These are phyloP conservation scores for Phytophthora sp. DNA, from an alignment of 352 stramenopile species.

Conservation along the genomic window DNA sequence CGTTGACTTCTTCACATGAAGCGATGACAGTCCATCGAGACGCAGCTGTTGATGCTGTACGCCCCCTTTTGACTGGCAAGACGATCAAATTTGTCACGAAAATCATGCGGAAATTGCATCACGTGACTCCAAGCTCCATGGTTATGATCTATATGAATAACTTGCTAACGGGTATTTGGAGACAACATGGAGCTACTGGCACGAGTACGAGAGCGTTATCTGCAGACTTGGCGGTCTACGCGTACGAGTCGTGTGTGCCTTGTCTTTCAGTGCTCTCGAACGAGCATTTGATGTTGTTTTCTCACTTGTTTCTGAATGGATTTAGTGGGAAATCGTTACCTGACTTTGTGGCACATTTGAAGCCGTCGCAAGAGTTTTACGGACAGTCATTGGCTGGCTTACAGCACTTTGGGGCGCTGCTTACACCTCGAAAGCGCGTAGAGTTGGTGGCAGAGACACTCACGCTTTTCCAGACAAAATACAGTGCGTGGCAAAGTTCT, in stretches of 20 bases:
- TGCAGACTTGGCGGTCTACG: slow-evolving; percentile 59
- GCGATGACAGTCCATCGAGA: slow-evolving; percentile 29
- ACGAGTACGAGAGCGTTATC: slow-evolving; percentile 20
- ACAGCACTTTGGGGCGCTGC: slow-evolving; percentile 42
- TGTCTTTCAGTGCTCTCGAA: slow-evolving; percentile 69
- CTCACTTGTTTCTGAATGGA: slow-evolving; percentile 51
- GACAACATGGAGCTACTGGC: slow-evolving; percentile 34
- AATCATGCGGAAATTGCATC: slow-evolving; percentile 72
- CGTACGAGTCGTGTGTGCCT: slow-evolving; percentile 73
- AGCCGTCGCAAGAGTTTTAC: slow-evolving; percentile 63
- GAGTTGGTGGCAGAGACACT: slow-evolving; percentile 58
- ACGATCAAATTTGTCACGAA: slow-evolving; percentile 80
- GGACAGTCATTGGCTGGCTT: slow-evolving; percentile 45
- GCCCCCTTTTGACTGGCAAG: slow-evolving; percentile 58
- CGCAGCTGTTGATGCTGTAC: slow-evolving; percentile 49
- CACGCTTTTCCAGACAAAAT: slow-evolving; percentile 50
- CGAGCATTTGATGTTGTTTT: slow-evolving; percentile 74
- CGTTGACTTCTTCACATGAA: slow-evolving; percentile 13
- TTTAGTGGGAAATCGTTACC: slow-evolving; percentile 19
- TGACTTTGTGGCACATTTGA: slow-evolving; percentile 26
- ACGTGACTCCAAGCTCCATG: slow-evolving; percentile 61
- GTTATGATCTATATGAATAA: slow-evolving; percentile 75
- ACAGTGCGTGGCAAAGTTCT: slow-evolving; percentile 44
- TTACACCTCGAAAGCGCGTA: slow-evolving; percentile 55
- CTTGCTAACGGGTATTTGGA: slow-evolving; percentile 52